phyloP scores from a whole-genome alignment of 2,329 filamentous ascomycete genomes.

The Sclerotinia minor region DNA sequence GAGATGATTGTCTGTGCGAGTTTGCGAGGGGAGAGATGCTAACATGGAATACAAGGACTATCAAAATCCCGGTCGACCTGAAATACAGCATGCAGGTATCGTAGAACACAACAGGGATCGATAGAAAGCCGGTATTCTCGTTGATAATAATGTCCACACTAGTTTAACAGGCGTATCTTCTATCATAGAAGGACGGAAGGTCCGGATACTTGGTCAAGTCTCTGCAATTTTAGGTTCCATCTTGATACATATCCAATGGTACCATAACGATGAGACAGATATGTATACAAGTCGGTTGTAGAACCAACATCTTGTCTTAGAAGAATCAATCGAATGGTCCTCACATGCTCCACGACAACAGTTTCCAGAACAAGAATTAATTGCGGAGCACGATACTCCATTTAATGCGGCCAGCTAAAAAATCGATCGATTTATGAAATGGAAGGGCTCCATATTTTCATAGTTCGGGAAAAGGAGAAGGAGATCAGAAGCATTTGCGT shows the following conservation, averaged over 20 bases:
- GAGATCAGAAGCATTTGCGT: constrained; percentile 5
- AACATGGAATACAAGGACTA: not conserved
- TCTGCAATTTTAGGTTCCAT: not conserved
- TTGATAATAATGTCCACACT: constrained; percentile 10
- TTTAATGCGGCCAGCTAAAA: constrained; percentile 7
- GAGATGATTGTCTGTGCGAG: constrained; percentile 17
- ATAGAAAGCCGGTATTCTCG: constrained; percentile 13
- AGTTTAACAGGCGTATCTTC: not conserved
- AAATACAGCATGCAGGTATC: not conserved
- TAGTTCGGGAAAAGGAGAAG: constrained; percentile 1
- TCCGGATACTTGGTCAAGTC: constrained; percentile 9
- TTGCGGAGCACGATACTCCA: not conserved
- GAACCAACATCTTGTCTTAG: constrained; percentile 10
- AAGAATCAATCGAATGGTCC: constrained; percentile 14
- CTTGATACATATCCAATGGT: constrained; percentile 14
- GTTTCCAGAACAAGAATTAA: constrained; percentile 10
- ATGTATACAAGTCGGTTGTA: constrained; percentile 13
- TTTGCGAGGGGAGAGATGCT: not conserved
- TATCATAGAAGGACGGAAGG: not conserved
- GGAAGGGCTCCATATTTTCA: not conserved
- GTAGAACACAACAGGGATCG: constrained; percentile 2
- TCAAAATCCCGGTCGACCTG: constrained; percentile 12
- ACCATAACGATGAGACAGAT: not conserved
- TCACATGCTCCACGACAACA: constrained; percentile 16
- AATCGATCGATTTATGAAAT: not conserved